Evolutionary conservation across 2,329 filamentous ascomycete genomes (phyloP).

Genomic region (Fusarium pilosicola): DNA sequence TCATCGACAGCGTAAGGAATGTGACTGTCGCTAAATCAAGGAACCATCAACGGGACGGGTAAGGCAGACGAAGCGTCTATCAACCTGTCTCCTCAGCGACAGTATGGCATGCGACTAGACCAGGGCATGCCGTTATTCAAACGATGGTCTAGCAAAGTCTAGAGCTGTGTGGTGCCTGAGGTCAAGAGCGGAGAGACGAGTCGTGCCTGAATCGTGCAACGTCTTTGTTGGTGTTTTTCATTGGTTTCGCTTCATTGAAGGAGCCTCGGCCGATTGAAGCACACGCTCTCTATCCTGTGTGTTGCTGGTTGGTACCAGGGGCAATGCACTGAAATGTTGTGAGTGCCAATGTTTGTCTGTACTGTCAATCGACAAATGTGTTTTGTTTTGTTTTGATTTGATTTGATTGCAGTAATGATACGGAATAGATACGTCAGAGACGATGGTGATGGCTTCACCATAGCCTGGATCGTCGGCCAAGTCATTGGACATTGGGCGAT

Average conservation of each 20-base stretch:
- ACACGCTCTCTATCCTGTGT: not conserved
- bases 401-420: not conserved
- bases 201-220: conserved; percentile 7
- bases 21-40: conserved; percentile 39
- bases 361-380: not conserved
- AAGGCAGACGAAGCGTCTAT: conserved; percentile 24
- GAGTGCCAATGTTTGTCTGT: not conserved
- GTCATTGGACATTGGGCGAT: not conserved
- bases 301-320: not conserved
- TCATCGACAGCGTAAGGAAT: conserved; percentile 37
- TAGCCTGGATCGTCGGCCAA: conserved; percentile 8
- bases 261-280: not conserved
- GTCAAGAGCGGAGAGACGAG: not conserved
- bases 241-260: not conserved
- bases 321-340: not conserved
- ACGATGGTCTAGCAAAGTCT: conserved; percentile 14
- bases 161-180: conserved; percentile 5
- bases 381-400: not conserved
- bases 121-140: conserved; percentile 12
- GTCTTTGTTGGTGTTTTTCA: not conserved
- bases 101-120: conserved; percentile 15
- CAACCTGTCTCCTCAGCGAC: conserved; percentile 14
- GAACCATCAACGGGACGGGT: conserved; percentile 35
- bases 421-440: not conserved
- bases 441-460: conserved; percentile 13